Base-by-base conservation (phyloP, 441 rosid genomes). In the Pelargonium myrrhifolium region DNA sequence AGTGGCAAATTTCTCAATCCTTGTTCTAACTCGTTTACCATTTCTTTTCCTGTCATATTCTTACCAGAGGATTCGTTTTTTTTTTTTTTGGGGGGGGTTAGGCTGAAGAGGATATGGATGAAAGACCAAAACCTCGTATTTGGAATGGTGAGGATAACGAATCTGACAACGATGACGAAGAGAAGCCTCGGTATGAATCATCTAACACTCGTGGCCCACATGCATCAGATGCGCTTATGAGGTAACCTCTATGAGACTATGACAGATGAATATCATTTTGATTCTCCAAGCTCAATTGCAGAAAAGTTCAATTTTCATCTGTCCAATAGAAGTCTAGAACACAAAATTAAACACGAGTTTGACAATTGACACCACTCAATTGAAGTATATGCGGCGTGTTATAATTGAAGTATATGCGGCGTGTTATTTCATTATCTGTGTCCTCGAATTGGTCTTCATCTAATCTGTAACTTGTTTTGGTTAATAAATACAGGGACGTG, bases 71-170 rank as follows among this genome's bases (percentile, higher is more conserved):
- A 21, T 69, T 9, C 68, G 17, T 20, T 70, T 77, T 62, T 65
- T 55, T 76, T 71, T 28, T 24, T n/a, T n/a, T n/a, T n/a, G n/a
- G n/a, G n/a, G n/a, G n/a, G n/a, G 28, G 31, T 12, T 74, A 93
- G 99, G 81, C 82, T 24, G 99, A 91, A 80, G 95, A 85, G 74
- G 86, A 87, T 65, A 76, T 89, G 87, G 97, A 93, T 76, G 67
- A 66, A 68, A 87, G 93, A 75, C 93, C 97, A 66, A 84, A 87
- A 68, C 97, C 78, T 69, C 93, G 95, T 62, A 89, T 93, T 73
- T 93, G 97, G 95, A 79, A 76, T 80, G 92, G 95, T 70, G 89
- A 86, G n/a, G 83, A 69, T 71, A 81, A 86, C 74, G 93, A 84
- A 31, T 89, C 96, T 2, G 97, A 90, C 74, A 82, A 79, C 64